Percentiles rank a stretch among this genome's conserved stretches.
Conservation (phyloP, 352 stramenopile genomes). For the Nothophytophthora sp. region DNA sequence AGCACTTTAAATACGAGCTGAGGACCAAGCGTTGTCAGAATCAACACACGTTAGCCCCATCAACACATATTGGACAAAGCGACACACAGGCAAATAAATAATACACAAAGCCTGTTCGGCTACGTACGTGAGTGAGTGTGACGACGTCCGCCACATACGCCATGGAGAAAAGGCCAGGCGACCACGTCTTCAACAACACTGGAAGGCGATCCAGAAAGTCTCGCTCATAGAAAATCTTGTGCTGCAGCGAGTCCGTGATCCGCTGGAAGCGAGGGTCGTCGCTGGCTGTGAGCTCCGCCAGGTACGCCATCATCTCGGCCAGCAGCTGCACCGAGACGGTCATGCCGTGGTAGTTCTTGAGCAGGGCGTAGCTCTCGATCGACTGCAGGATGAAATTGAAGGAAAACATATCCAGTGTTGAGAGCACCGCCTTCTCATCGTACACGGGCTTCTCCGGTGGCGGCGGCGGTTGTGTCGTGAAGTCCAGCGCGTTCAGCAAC, state of each 20-base stretch:
- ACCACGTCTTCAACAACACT: conserved; percentile 82
- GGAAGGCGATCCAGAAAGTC: conserved; percentile 86
- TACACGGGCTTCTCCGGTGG: conserved; percentile 49
- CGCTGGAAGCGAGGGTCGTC: conserved; percentile 78
- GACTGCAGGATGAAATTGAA: conserved; percentile 91
- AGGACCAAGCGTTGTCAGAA: neutral
- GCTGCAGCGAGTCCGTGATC: conserved; percentile 83
- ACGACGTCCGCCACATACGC: conserved; percentile 82
- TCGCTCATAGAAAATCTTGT: conserved; percentile 90
- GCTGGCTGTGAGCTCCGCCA: conserved; percentile 67
- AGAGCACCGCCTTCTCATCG: conserved; percentile 81
- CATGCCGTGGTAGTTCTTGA: conserved; percentile 86
- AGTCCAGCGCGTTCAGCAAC: conserved; percentile 55
- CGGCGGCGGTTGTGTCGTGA: conserved; percentile 39
- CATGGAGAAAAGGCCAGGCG: conserved; percentile 56
- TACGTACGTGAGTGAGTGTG: conserved; percentile 83
- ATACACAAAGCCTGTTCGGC: neutral
- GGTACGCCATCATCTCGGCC: conserved; percentile 86
- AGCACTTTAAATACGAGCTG: conserved; percentile 89
- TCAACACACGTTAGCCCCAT: conserved; percentile 3
- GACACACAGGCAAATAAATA: neutral
- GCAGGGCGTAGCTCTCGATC: conserved; percentile 81
- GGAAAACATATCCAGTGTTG: conserved; percentile 90
- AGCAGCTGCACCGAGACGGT: conserved; percentile 78
- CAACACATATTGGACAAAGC: no score